Evolutionary conservation across 2,329 filamentous ascomycete species (phyloP).

Genomic region (Colletotrichum gigasporum): DNA sequence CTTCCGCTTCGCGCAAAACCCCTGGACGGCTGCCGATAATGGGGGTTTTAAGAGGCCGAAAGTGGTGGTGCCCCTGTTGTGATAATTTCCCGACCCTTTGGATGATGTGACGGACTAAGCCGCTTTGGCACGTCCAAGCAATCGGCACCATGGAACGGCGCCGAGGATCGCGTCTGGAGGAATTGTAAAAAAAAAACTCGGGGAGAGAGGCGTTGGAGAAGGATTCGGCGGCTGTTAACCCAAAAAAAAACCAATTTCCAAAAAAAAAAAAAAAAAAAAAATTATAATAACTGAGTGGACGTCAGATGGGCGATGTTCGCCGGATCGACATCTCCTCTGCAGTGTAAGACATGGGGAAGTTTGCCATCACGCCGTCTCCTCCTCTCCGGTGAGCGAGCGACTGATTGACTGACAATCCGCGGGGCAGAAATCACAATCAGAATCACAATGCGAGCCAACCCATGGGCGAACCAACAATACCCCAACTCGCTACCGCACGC

Average conservation of each 20-base stretch:
- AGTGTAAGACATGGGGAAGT: background rate
- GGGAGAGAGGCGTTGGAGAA: too few species aligned
- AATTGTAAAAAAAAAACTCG: too few species aligned
- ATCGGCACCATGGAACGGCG: constrained; percentile 20
- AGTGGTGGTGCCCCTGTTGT: constrained; percentile 28
- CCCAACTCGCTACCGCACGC: background rate
- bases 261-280: background rate
- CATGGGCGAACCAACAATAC: background rate
- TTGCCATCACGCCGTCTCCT: too few species aligned
- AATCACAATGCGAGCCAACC: background rate
- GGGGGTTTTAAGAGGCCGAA: constrained; percentile 13
- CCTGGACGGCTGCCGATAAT: too few species aligned
- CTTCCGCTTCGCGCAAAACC: background rate
- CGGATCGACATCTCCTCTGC: too few species aligned
- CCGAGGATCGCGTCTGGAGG: too few species aligned
- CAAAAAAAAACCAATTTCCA: too few species aligned
- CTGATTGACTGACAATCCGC: too few species aligned
- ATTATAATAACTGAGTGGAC: too few species aligned
- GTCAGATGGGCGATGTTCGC: background rate
- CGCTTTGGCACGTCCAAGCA: constrained; percentile 32
- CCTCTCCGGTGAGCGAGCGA: too few species aligned
- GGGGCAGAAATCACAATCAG: constrained; percentile 1
- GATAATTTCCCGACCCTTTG: constrained; percentile 29
- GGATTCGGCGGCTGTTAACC: background rate
- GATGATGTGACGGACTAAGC: constrained; percentile 29